Percentiles rank a stretch among this genome's conserved stretches.
These are phyloP conservation scores for Penicillium vulpinum DNA, from an alignment of 2,329 filamentous ascomycete species.

Conservation along the genomic window DNA sequence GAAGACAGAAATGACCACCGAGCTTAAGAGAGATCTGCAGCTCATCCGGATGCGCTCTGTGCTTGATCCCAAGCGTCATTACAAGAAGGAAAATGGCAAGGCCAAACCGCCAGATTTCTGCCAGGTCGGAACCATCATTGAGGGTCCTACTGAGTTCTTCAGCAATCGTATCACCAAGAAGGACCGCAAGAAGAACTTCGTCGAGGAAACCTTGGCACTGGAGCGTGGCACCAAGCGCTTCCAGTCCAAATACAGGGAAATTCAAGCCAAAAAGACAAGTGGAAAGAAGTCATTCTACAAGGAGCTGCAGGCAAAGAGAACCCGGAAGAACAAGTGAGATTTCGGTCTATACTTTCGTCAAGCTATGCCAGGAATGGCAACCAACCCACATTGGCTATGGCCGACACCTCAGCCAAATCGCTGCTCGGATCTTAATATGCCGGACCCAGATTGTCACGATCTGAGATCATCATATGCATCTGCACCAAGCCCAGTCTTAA, in stretches of 20 bases:
- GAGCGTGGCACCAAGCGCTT: conserved; percentile 70
- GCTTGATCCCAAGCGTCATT: conserved; percentile 83
- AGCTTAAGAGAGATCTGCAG: conserved; percentile 86
- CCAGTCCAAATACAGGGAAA: conserved; percentile 81
- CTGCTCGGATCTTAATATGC: not conserved
- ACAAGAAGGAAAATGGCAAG: conserved; percentile 80
- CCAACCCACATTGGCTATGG: not conserved
- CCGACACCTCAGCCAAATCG: not conserved
- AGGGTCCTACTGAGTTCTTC: conserved; percentile 86
- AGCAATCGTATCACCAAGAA: conserved; percentile 78
- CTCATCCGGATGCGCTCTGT: conserved; percentile 85
- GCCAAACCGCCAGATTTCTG: conserved; percentile 75
- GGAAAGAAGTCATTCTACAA: conserved; percentile 92
- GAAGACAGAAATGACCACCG: conserved; percentile 76
- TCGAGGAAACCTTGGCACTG: conserved; percentile 75
- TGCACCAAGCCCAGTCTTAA: not conserved
- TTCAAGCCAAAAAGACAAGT: conserved; percentile 78
- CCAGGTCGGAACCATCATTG: conserved; percentile 83
- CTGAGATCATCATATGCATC: not conserved
- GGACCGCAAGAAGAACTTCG: conserved; percentile 81
- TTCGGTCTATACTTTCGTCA: not conserved
- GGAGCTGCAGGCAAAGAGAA: conserved; percentile 64
- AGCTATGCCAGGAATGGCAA: not conserved
- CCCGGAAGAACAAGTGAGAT: conserved; percentile 28
- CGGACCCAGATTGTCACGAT: not conserved